Evolutionary conservation across 2,329 filamentous ascomycete genomes (phyloP), one percentile per base, ranked within the genome.

Genomic region (Dothidotthia symphoricarpi): DNA sequence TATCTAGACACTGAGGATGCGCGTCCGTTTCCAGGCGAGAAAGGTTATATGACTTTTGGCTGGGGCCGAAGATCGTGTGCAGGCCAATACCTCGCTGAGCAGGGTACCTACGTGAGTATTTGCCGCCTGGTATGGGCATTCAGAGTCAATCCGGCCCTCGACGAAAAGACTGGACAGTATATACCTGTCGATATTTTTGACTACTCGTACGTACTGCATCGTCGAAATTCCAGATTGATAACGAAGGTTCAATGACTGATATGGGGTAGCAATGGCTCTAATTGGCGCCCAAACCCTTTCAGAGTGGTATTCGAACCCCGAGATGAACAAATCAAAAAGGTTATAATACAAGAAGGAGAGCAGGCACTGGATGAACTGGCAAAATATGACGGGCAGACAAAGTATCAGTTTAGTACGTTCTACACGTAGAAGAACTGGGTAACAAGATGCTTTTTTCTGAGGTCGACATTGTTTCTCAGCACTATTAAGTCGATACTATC

Each of bases 51-150:
- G 53, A 69, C 68, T 0, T 81, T 78, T 41, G 77, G 78, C 9
- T 73, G 72, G 5, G 77, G 78, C 0, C 67, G 77, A 4, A 69
- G 78, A 15, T 69, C 79, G 27, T 82, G 79, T 55, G 76, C 73
- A 4, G 79, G 78, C 0, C 75, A 77, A 19, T 73, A 78, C 31
- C 63, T 81, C 11, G 78, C 78, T 1, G 78, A 82, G 58, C 75
- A 80, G 49, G 76, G 78, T 4, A 75, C 75, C 1, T 81, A 75
- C 68, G 73, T 81, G 47, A 77, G 73, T 0, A 67, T 82, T 16
- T 74, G 75, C 6, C 63, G 78, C 6, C 50, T 81, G 24, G 62
- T 82, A 9, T 82, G 78, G 76, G 77, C 69, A 0, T 82, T 80
- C 50, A 66, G 69, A 33, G 73, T 81, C 37, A 55, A 64, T 37